These are phyloP conservation scores for Boletales sp. DNA, from an alignment of 768 basidiomycete species.

Conservation along the genomic window DNA sequence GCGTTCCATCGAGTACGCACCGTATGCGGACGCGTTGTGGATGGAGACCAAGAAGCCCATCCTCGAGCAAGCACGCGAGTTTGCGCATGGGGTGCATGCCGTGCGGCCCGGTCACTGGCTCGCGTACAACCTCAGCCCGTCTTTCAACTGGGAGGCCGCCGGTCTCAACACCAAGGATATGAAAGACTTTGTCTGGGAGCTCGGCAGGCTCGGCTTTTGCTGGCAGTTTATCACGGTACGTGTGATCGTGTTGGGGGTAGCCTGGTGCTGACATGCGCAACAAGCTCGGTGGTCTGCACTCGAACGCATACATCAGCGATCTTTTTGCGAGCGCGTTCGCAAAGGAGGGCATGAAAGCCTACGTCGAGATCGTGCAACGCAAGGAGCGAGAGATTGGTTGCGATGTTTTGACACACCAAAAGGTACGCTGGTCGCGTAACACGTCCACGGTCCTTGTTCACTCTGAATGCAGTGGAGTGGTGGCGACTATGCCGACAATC, in stretches of 20 bases:
- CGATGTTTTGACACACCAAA: conserved; percentile 97
- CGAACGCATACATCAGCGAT: conserved; percentile 96
- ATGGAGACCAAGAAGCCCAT: conserved; percentile 98
- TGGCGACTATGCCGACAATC: conserved; percentile 85
- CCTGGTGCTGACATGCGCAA: conserved; percentile 3
- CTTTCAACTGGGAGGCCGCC: conserved; percentile 93
- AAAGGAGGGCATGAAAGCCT: conserved; percentile 98
- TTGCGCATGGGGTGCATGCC: conserved; percentile 82
- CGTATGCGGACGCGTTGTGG: conserved; percentile 89
- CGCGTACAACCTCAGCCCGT: conserved; percentile 92
- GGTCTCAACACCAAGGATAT: conserved; percentile 84
- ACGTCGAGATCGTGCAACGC: conserved; percentile 91
- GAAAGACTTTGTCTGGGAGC: conserved; percentile 86
- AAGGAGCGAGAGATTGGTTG: conserved; percentile 91
- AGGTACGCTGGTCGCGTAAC: conserved; percentile 43
- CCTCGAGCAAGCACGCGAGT: conserved; percentile 86
- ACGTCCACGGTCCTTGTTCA: conserved; percentile 13
- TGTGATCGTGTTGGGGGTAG: background rate
- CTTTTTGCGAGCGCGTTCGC: conserved; percentile 85
- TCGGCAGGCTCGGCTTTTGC: conserved; percentile 93
- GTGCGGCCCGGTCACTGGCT: conserved; percentile 90
- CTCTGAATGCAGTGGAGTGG: conserved; percentile 74
- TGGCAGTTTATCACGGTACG: conserved; percentile 99
- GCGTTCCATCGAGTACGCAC: conserved; percentile 89
- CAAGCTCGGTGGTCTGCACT: conserved; percentile 94